phyloP scores from a whole-genome alignment of 2,329 filamentous ascomycete genomes.

The Fusarium paranaense region DNA sequence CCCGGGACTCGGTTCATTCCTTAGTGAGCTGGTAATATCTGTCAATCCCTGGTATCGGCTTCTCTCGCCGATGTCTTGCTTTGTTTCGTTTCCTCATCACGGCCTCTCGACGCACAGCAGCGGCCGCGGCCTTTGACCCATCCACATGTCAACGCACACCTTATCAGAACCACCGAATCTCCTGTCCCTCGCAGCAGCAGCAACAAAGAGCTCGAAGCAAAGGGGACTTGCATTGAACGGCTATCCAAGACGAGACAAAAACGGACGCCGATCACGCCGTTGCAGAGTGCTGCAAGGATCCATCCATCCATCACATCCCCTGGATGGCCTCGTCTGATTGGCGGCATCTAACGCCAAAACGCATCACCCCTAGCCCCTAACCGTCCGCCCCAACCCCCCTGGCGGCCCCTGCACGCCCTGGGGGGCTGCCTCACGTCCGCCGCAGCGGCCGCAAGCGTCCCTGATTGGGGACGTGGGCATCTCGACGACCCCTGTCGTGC shows the following conservation, averaged over 20 bases:
- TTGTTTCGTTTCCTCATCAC: slow-evolving; percentile 27
- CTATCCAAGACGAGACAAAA: slow-evolving; percentile 8
- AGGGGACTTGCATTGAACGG: slow-evolving; percentile 20
- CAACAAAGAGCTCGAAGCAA: slow-evolving; percentile 23
- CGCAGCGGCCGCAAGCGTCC: slow-evolving; percentile 39
- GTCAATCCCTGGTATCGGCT: slow-evolving; percentile 8
- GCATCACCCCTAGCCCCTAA: slow-evolving; percentile 13
- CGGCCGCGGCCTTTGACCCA: neutral
- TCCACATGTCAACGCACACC: neutral
- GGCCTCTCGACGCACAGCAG: neutral
- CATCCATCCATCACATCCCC: slow-evolving; percentile 37
- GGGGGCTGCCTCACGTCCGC: slow-evolving; percentile 35
- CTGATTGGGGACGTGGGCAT: slow-evolving; percentile 35
- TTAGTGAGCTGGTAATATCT: neutral
- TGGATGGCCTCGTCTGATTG: slow-evolving; percentile 39
- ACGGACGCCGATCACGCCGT: slow-evolving; percentile 40
- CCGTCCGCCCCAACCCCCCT: slow-evolving; percentile 8
- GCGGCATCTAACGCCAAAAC: slow-evolving; percentile 39
- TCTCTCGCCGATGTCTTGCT: slow-evolving; percentile 30
- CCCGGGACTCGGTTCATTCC: slow-evolving; percentile 28
- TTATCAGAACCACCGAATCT: neutral
- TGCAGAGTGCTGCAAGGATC: slow-evolving; percentile 39
- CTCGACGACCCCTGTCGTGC: slow-evolving; percentile 20
- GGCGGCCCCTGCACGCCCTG: slow-evolving; percentile 35
- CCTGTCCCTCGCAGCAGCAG: neutral